A percentile compares a stretch with the other conserved stretches of the same genome.
These are phyloP conservation scores for Prunus dulcis DNA, from an alignment of 306 rosid species.

Conservation along the genomic window DNA sequence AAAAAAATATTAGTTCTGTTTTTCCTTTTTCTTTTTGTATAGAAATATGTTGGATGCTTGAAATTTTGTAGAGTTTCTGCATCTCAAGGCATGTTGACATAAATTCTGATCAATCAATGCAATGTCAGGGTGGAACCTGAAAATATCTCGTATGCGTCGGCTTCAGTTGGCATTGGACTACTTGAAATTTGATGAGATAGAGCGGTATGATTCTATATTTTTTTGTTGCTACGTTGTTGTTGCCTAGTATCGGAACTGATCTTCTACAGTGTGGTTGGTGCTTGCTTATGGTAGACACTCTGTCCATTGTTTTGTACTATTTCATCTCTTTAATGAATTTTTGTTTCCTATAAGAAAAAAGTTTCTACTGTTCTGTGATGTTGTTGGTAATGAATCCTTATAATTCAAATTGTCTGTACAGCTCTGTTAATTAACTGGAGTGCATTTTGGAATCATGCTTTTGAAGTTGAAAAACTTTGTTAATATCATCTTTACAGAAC, in stretches of 20 bases:
- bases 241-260: conserved; percentile 7
- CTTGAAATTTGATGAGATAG: conserved; percentile 82
- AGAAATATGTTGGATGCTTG: neutral
- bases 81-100: conserved; percentile 17
- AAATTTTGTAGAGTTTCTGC: neutral
- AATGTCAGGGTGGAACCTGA: conserved; percentile 85
- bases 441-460: too few relatives aligned
- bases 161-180: conserved; percentile 81
- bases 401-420: too few relatives aligned
- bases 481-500: too few relatives aligned
- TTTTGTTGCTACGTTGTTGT: conserved; percentile 11
- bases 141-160: conserved; percentile 70
- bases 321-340: too few relatives aligned
- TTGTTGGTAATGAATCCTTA: too few relatives aligned
- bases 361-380: too few relatives aligned
- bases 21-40: neutral
- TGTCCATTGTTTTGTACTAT: too few relatives aligned
- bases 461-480: too few relatives aligned
- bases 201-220: conserved; percentile 51
- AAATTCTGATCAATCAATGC: conserved; percentile 23
- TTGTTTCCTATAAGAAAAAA: too few relatives aligned
- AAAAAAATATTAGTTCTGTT: neutral
- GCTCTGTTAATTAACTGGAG: too few relatives aligned
- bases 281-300: neutral
- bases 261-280: neutral